Conservation (phyloP, 805 yeast genomes). For the Saturnispora silvae region DNA sequence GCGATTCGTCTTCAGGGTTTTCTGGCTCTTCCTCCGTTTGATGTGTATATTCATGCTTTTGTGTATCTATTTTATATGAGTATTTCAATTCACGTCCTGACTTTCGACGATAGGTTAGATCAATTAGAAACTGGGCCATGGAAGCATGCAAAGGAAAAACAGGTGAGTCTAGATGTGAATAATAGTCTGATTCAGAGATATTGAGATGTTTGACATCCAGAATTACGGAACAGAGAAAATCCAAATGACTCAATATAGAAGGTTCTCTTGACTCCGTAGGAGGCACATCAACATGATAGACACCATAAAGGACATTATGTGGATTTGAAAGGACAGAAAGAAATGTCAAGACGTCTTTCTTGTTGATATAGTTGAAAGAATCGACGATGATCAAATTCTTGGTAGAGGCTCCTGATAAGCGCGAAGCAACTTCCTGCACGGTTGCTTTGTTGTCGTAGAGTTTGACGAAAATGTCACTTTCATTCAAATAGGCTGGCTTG, state of each 20-base stretch:
- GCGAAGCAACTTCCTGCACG: constrained; percentile 2
- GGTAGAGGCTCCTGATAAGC: background rate
- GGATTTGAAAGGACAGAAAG: constrained; percentile 30
- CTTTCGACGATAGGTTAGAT: constrained; percentile 61
- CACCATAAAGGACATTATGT: constrained; percentile 33
- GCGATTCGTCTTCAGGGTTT: constrained; percentile 27
- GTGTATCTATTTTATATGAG: constrained; percentile 41
- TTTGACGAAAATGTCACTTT: constrained; percentile 39
- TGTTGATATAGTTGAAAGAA: constrained; percentile 47
- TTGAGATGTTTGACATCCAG: constrained; percentile 29
- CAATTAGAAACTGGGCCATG: constrained; percentile 29
- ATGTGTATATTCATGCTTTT: constrained; percentile 32
- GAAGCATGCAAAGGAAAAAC: background rate
- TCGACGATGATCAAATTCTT: constrained; percentile 47
- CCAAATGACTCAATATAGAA: constrained; percentile 25
- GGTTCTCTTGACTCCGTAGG: constrained; percentile 13
- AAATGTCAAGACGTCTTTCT: constrained; percentile 32
- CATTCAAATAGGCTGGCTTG: constrained; percentile 32
- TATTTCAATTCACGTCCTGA: constrained; percentile 71
- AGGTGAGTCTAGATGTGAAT: constrained; percentile 2
- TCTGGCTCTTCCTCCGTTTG: constrained; percentile 8
- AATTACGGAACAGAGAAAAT: constrained; percentile 67
- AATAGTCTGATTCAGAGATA: constrained; percentile 1
- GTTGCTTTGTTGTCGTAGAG: constrained; percentile 25
- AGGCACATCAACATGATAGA: constrained; percentile 35